A percentile compares a stretch with the other conserved stretches of the same genome.
phyloP scores from a whole-genome alignment of 371 early-diverging fungal species.

The Mortierella sp. region DNA sequence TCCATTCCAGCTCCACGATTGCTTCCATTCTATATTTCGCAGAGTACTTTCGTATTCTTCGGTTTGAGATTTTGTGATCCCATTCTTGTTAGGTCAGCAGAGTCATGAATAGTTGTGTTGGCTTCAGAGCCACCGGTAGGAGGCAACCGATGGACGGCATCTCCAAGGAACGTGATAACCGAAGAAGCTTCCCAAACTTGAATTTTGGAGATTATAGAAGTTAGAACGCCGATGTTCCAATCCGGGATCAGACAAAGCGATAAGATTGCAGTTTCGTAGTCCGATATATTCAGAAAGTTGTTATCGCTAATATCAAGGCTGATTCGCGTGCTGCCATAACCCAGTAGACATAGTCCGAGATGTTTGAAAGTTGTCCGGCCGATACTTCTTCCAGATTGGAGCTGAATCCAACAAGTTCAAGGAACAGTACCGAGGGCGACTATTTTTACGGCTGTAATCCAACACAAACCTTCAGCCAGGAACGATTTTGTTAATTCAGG shows the following conservation, averaged over 20 bases:
- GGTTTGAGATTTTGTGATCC: conserved; percentile 7
- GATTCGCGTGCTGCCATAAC: conserved; percentile 15
- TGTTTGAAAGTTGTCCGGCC: conserved; percentile 4
- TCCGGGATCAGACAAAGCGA: conserved; percentile 10
- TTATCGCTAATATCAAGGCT: conserved; percentile 14
- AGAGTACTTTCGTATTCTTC: conserved; percentile 16
- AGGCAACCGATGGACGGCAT: conserved; percentile 22
- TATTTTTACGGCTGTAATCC: conserved; percentile 19
- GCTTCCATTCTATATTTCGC: conserved; percentile 14
- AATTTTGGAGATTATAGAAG: conserved; percentile 1
- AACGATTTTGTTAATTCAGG: conserved; percentile 14
- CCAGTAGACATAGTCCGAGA: conserved; percentile 23
- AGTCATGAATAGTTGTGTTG: conserved; percentile 28
- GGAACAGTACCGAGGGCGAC: conserved; percentile 9
- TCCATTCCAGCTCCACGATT: conserved; percentile 14
- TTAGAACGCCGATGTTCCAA: conserved; percentile 18
- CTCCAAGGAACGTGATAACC: conserved; percentile 17
- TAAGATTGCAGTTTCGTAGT: conserved; percentile 3
- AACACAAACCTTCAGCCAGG: conserved; percentile 12
- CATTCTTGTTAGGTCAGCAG: conserved; percentile 17
- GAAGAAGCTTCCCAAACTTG: conserved; percentile 12
- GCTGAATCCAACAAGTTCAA: conserved; percentile 25
- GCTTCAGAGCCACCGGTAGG: conserved; percentile 25
- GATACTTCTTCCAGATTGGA: conserved; percentile 13
- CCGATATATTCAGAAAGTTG: conserved; percentile 8